phyloP scores from a whole-genome alignment of 1,139 yeast species.

The Magnusiomyces tetraspermus region DNA sequence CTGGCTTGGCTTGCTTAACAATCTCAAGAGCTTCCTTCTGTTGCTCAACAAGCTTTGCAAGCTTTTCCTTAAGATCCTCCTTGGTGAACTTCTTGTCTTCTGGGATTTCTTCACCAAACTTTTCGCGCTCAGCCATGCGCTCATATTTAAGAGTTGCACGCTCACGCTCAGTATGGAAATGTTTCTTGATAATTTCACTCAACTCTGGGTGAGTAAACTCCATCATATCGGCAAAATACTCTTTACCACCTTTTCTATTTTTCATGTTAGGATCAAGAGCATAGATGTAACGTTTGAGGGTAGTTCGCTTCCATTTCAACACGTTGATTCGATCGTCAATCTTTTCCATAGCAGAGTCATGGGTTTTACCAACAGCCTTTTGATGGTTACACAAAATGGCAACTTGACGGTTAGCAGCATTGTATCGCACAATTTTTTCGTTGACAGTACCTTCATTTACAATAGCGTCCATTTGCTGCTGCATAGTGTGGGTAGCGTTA shows the following conservation, averaged over 20 bases:
- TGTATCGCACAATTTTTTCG: slow-evolving; percentile 78
- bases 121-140: slow-evolving; percentile 68
- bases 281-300: slow-evolving; percentile 62
- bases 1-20: slow-evolving; percentile 51
- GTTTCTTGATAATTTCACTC: slow-evolving; percentile 44
- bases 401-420: slow-evolving; percentile 91
- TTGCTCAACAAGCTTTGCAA: slow-evolving; percentile 50
- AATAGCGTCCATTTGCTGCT: slow-evolving; percentile 78
- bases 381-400: slow-evolving; percentile 97
- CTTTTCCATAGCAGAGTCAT: slow-evolving; percentile 69
- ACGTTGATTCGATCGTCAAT: slow-evolving; percentile 70
- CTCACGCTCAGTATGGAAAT: slow-evolving; percentile 54
- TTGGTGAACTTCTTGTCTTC: slow-evolving; percentile 46
- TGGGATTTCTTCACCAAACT: slow-evolving; percentile 34
- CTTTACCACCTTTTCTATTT: slow-evolving; percentile 30
- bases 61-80: slow-evolving; percentile 48
- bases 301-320: slow-evolving; percentile 71
- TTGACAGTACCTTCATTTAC: slow-evolving; percentile 77
- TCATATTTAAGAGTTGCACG: slow-evolving; percentile 54
- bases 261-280: slow-evolving; percentile 52
- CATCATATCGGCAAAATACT: slow-evolving; percentile 60
- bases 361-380: slow-evolving; percentile 79
- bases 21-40: slow-evolving; percentile 50
- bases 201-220: slow-evolving; percentile 62
- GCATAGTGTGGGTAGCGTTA: slow-evolving; percentile 95